These are phyloP conservation scores for Stromatinia cepivora DNA, from an alignment of 2,329 filamentous ascomycete species.

Conservation along the genomic window DNA sequence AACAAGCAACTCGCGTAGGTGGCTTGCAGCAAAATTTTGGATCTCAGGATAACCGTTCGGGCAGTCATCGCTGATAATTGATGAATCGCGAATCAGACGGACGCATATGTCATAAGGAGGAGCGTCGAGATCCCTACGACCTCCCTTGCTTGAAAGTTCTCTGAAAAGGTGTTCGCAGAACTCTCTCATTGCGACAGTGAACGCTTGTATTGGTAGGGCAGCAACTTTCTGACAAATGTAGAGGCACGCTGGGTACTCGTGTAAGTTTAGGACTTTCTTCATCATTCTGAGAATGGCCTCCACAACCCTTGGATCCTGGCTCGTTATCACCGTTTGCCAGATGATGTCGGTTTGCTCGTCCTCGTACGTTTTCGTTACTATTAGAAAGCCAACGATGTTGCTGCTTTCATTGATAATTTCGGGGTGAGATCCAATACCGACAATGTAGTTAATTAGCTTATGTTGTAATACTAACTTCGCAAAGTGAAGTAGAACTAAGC, in stretches of 20 bases:
- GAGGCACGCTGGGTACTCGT: conserved; percentile 52
- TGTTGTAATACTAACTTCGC: conserved; percentile 68
- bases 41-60: conserved; percentile 61
- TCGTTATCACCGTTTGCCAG: conserved; percentile 79
- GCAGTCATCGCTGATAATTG: conserved; percentile 53
- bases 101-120: conserved; percentile 59
- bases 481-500: conserved; percentile 64
- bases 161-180: conserved; percentile 61
- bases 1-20: conserved; percentile 61
- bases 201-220: conserved; percentile 60
- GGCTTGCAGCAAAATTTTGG: conserved; percentile 61
- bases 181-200: conserved; percentile 61
- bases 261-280: conserved; percentile 50
- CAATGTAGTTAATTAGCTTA: conserved; percentile 79
- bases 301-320: conserved; percentile 81
- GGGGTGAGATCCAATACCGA: conserved; percentile 88
- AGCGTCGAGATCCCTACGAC: conserved; percentile 48
- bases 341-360: conserved; percentile 72
- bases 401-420: conserved; percentile 79
- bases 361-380: conserved; percentile 74
- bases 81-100: conserved; percentile 71
- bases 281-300: conserved; percentile 74
- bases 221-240: conserved; percentile 73
- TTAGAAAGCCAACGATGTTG: conserved; percentile 85
- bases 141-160: conserved; percentile 38